phyloP scores from a whole-genome alignment of 139 green algal genomes.

The Volvox reticuliferus region DNA sequence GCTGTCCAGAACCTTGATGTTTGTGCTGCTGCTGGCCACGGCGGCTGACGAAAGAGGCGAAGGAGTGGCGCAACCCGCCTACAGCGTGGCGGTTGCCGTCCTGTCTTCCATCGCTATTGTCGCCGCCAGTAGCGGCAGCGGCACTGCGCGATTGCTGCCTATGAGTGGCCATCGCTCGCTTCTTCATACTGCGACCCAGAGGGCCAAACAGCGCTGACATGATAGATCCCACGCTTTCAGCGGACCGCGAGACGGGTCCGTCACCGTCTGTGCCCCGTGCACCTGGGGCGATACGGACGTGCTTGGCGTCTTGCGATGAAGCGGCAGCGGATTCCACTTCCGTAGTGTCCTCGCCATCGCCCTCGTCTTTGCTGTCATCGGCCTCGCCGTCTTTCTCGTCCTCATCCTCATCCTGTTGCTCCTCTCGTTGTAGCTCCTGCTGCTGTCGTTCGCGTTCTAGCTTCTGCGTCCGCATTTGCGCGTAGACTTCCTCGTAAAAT shows the following conservation, averaged over 20 bases:
- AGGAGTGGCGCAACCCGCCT: background rate
- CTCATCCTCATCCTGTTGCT: background rate
- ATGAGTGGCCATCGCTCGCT: background rate
- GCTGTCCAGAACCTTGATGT: background rate
- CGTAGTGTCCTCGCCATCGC: background rate
- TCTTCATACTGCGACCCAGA: background rate
- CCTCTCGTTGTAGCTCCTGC: background rate
- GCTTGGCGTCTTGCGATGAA: background rate
- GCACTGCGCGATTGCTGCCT: background rate
- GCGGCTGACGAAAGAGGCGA: conserved; percentile 10
- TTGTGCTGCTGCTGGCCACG: background rate
- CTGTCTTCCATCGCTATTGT: background rate
- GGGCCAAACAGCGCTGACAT: background rate
- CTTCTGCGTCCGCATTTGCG: background rate
- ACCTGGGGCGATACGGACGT: background rate
- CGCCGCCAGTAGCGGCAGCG: background rate
- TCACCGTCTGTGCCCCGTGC: background rate
- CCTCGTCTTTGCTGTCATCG: background rate
- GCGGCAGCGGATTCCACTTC: background rate
- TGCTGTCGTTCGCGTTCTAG: background rate
- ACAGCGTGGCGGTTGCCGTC: background rate
- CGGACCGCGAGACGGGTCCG: background rate
- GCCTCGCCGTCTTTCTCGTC: background rate
- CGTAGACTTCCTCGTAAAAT: conserved; percentile 7
- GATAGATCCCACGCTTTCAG: background rate